A percentile compares a stretch with the other conserved stretches of the same genome.
Conservation (phyloP, 2,329 filamentous ascomycete genomes). For the Monosporascus sp. region DNA sequence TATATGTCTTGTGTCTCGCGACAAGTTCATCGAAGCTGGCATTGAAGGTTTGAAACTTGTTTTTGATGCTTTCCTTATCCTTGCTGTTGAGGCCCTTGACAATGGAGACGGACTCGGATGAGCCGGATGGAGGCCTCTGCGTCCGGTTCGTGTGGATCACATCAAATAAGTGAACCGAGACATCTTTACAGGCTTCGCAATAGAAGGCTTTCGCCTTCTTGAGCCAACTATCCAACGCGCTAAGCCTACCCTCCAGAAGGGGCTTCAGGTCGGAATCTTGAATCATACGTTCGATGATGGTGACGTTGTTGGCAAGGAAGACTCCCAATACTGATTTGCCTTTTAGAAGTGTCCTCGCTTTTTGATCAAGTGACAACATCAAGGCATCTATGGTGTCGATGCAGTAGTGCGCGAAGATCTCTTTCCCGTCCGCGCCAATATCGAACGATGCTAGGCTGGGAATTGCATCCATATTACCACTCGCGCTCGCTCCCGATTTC, state of each 20-base stretch:
- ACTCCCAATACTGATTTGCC: conserved; percentile 76
- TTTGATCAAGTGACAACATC: conserved; percentile 68
- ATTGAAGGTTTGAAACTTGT: conserved; percentile 93
- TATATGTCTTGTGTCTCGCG: conserved; percentile 71
- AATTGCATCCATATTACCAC: conserved; percentile 55
- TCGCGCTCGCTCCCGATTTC: conserved; percentile 50
- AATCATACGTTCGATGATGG: conserved; percentile 79
- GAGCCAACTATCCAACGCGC: conserved; percentile 72
- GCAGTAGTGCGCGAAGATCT: conserved; percentile 86
- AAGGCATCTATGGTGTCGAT: conserved; percentile 82
- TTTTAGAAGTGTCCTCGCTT: conserved; percentile 67
- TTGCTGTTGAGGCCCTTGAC: conserved; percentile 80
- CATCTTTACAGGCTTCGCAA: conserved; percentile 81
- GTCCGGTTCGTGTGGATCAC: conserved; percentile 83
- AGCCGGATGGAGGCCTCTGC: conserved; percentile 66
- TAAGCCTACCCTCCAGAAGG: conserved; percentile 62
- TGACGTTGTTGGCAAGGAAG: conserved; percentile 84
- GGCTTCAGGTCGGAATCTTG: conserved; percentile 70
- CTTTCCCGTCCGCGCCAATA: conserved; percentile 78
- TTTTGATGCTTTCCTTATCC: conserved; percentile 93
- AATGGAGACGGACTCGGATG: conserved; percentile 76
- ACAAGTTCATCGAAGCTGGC: conserved; percentile 84
- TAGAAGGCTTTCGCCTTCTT: conserved; percentile 82
- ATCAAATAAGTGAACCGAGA: conserved; percentile 79
- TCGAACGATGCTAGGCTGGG: conserved; percentile 76